Conservation (phyloP, 2,329 filamentous ascomycete genomes). For the Cercospora sp. region DNA sequence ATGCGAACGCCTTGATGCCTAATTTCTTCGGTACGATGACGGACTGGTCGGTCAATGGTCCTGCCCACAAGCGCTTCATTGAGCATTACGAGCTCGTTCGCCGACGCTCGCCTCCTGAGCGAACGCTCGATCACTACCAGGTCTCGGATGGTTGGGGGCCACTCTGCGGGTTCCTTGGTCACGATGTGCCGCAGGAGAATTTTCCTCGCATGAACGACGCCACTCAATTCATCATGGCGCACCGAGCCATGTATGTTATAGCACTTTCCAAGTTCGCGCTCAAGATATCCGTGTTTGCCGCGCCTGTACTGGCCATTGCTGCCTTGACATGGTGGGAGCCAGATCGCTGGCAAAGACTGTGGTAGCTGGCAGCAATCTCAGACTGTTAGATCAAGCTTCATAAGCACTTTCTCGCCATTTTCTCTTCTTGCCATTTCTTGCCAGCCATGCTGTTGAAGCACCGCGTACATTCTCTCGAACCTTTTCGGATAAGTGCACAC, state of each 20-base stretch:
- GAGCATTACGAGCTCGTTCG: slow-evolving; percentile 27
- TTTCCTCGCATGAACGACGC: slow-evolving; percentile 28
- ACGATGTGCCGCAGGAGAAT: slow-evolving; percentile 23
- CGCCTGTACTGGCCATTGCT: slow-evolving; percentile 1
- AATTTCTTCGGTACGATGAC: slow-evolving; percentile 10
- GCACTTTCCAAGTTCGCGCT: slow-evolving; percentile 21
- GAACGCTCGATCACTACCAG: slow-evolving; percentile 31
- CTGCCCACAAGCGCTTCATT: slow-evolving; percentile 13
- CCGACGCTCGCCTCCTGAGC: slow-evolving; percentile 26
- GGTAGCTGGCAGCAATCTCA: not conserved
- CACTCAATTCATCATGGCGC: slow-evolving; percentile 21
- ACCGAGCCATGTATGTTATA: slow-evolving; percentile 25
- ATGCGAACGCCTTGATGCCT: slow-evolving; percentile 19
- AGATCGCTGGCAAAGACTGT: not conserved
- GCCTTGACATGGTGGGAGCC: not conserved
- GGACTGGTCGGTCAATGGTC: slow-evolving; percentile 16
- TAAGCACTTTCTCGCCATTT: slow-evolving; percentile 14
- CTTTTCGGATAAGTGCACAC: slow-evolving; percentile 11
- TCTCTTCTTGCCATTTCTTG: slow-evolving; percentile 7
- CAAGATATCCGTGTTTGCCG: slow-evolving; percentile 14
- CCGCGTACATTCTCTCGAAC: slow-evolving; percentile 14
- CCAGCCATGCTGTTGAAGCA: slow-evolving; percentile 10
- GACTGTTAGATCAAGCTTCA: slow-evolving; percentile 4
- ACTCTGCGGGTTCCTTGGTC: slow-evolving; percentile 35
- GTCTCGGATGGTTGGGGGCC: slow-evolving; percentile 34